phyloP scores from a whole-genome alignment of 2,329 filamentous ascomycete species.

The Arthroderma sp. region DNA sequence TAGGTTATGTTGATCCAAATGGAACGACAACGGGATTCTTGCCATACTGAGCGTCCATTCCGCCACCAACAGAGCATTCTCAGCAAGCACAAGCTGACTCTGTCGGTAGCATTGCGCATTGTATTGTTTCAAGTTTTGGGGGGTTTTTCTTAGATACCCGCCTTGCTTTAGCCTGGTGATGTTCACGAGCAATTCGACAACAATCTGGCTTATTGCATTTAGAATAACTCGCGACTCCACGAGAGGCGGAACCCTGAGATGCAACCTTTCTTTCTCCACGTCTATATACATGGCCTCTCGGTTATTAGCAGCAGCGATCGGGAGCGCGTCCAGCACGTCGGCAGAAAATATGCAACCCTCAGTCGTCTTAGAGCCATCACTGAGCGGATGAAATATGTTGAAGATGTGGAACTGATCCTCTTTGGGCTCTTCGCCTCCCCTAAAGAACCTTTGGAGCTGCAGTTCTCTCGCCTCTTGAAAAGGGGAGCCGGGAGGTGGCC shows the following conservation, averaged over 20 bases:
- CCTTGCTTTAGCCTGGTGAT: slow-evolving; percentile 23
- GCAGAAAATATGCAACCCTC: slow-evolving; percentile 32
- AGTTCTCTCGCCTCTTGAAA: slow-evolving; percentile 23
- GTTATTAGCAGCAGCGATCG: slow-evolving; percentile 29
- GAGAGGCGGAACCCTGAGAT: slow-evolving; percentile 17
- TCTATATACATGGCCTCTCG: slow-evolving; percentile 26
- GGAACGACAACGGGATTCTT: slow-evolving; percentile 15
- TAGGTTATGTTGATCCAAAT: slow-evolving; percentile 17
- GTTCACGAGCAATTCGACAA: slow-evolving; percentile 29
- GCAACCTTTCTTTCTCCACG: slow-evolving; percentile 20
- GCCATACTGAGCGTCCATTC: slow-evolving; percentile 27
- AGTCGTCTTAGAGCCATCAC: slow-evolving; percentile 20
- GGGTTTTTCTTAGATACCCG: slow-evolving; percentile 14
- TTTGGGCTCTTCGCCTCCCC: slow-evolving; percentile 14
- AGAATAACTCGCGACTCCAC: slow-evolving; percentile 26
- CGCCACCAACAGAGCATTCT: slow-evolving; percentile 27
- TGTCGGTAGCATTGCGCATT: slow-evolving; percentile 31
- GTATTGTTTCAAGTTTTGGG: slow-evolving; percentile 27
- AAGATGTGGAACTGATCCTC: slow-evolving; percentile 33
- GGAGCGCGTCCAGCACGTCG: slow-evolving; percentile 30
- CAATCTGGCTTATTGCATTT: slow-evolving; percentile 29
- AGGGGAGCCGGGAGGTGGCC: slow-evolving; percentile 26
- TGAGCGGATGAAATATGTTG: slow-evolving; percentile 31
- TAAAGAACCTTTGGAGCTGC: slow-evolving; percentile 22
- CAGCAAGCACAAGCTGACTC: slow-evolving; percentile 26